Evolutionary conservation across 306 rosid genomes (phyloP), one percentile per base, ranked within the genome.

Genomic region (Abrus precatorius): DNA sequence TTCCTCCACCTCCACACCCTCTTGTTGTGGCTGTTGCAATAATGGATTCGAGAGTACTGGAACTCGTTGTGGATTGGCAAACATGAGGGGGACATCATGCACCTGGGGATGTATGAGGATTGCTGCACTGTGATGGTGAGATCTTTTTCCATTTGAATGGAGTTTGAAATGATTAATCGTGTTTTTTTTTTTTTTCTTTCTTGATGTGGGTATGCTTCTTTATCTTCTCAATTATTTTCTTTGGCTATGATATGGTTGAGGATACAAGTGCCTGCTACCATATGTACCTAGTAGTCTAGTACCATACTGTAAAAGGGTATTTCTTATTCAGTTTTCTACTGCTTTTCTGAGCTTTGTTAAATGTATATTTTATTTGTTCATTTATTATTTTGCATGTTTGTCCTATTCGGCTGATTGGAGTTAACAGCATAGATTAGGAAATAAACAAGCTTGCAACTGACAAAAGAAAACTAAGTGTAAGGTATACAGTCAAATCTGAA

Each of bases 51-150:
- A 11, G 90, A 76, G 90, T 90, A 92, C 36, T 84, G 89, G 30
- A 63, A 63, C 50, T 90, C 91, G 34, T 83, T 85, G 7, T 78
- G 82, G 40, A 80, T 59, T 4, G 87, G 83, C 34, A 92, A 86
- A 84, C 94, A 90, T 14, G 93, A 68, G 3, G 97, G 87, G 4
- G 90, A 85, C 85, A 78, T 78, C 69, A 85, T 63, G 77, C 90
- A 86, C 20, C 80, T 78, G 0, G 84, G 38, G 27, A 87, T 33
- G 85, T 78, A 77, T 12, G 83, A 69, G n/a, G 92, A 66, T 33
- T 41, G 40, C 34, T 80, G 79, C 57, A 47, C 43, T 57, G 45
- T 70, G 9, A 48, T 54, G 69, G 77, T 57, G 49, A 7, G 80
- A 75, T 85, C 91, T 14, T 80, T 84, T 40, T 87, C 92, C 97